These are phyloP conservation scores for Clarireedia homoeocarpa DNA, from an alignment of 2,329 filamentous ascomycete species.

Conservation along the genomic window DNA sequence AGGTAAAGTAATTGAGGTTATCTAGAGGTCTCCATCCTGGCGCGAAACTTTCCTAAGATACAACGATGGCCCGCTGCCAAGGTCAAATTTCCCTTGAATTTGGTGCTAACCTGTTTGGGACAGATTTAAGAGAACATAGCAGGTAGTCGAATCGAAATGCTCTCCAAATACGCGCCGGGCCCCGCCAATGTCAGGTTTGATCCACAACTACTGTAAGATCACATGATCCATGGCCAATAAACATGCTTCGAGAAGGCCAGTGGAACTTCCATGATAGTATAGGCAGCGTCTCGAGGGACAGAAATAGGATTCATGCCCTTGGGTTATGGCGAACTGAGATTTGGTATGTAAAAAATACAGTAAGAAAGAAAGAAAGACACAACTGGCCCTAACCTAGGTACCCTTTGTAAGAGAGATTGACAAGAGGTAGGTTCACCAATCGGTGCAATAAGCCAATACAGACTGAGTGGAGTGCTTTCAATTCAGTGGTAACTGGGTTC, in stretches of 20 bases:
- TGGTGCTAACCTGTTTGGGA: neutral
- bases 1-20: conserved; percentile 2
- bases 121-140: neutral
- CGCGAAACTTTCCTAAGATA: neutral
- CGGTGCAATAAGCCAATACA: no score
- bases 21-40: conserved; percentile 6
- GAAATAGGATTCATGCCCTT: neutral
- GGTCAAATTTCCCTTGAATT: neutral
- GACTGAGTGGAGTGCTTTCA: no score
- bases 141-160: neutral
- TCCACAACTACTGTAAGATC: neutral
- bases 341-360: neutral
- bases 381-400: neutral
- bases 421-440: no score
- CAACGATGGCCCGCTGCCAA: neutral
- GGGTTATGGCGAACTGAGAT: no score
- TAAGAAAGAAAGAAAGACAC: neutral
- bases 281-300: neutral
- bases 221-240: neutral
- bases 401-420: no score
- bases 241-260: neutral
- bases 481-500: no score
- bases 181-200: neutral
- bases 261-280: neutral
- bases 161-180: neutral